These are phyloP conservation scores for Pterulicium gracile DNA, from an alignment of 1,284 basidiomycete genomes.

Conservation along the genomic window DNA sequence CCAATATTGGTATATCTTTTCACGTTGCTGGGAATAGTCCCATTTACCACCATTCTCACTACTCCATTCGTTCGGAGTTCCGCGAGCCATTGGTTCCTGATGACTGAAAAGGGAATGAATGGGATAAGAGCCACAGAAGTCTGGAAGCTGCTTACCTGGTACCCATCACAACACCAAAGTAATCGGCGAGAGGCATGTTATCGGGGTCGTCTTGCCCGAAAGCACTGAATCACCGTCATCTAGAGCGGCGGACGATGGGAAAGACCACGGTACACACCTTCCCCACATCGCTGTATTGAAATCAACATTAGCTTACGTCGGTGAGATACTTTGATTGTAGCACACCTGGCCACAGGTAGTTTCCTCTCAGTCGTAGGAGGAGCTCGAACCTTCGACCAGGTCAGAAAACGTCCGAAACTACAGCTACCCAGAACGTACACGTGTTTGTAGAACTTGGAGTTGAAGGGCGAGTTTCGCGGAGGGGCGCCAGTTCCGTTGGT, in stretches of 20 bases:
- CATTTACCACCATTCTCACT: conserved; percentile 44
- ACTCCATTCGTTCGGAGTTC: conserved; percentile 49
- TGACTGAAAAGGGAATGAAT: conserved; percentile 27
- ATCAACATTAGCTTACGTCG: conserved; percentile 1
- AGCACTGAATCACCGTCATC: too few relatives aligned
- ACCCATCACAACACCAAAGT: conserved; percentile 62
- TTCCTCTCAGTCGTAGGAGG: conserved; percentile 56
- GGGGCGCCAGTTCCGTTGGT: conserved; percentile 49
- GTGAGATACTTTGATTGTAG: conserved; percentile 6
- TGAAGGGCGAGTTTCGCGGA: conserved; percentile 44
- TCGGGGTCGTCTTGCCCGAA: conserved; percentile 57
- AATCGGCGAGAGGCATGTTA: conserved; percentile 55
- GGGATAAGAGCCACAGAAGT: background rate
- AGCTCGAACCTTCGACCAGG: conserved; percentile 42
- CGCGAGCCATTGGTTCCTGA: conserved; percentile 57
- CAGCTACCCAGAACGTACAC: conserved; percentile 24
- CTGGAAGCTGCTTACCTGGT: conserved; percentile 29
- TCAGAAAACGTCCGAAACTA: conserved; percentile 2
- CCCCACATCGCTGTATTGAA: conserved; percentile 29
- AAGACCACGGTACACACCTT: conserved; percentile 22
- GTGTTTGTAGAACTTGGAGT: conserved; percentile 53
- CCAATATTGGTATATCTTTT: conserved; percentile 50
- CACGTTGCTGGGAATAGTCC: conserved; percentile 46
- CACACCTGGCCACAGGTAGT: conserved; percentile 57
- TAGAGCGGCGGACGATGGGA: too few relatives aligned